Conservation (phyloP, 2,329 filamentous ascomycete species). For the Talaromyces verruculosus region DNA sequence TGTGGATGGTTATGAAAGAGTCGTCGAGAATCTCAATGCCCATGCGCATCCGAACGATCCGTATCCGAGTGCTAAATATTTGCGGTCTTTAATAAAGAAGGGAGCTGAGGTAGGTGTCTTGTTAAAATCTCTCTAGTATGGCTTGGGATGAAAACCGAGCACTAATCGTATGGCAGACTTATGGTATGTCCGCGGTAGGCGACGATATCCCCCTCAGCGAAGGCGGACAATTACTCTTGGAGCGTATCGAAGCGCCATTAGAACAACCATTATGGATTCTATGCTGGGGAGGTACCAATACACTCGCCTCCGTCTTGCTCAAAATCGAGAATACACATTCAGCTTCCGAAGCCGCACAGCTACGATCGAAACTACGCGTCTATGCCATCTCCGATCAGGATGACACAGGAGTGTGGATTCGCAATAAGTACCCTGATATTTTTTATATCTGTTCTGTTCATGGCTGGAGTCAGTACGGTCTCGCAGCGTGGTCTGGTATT, state of each 20-base stretch:
- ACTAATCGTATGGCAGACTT: not conserved
- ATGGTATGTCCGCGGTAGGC: not conserved
- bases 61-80: slow-evolving; percentile 37
- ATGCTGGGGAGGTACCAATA: slow-evolving; percentile 56
- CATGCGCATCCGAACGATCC: slow-evolving; percentile 48
- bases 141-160: not conserved
- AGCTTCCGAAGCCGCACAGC: slow-evolving; percentile 33
- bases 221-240: slow-evolving; percentile 28
- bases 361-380: slow-evolving; percentile 49
- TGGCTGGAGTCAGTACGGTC: slow-evolving; percentile 56
- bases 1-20: slow-evolving; percentile 46
- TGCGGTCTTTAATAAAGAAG: not conserved
- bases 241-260: slow-evolving; percentile 32
- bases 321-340: slow-evolving; percentile 26
- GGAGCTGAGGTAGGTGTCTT: not conserved
- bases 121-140: not conserved
- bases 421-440: slow-evolving; percentile 54
- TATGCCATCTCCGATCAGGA: slow-evolving; percentile 63
- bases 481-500: slow-evolving; percentile 59
- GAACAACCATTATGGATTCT: slow-evolving; percentile 53
- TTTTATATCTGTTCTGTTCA: slow-evolving; percentile 59
- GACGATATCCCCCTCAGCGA: not conserved
- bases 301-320: slow-evolving; percentile 52
- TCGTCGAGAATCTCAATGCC: slow-evolving; percentile 40
- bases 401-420: slow-evolving; percentile 58